phyloP scores from a whole-genome alignment of 2,329 filamentous ascomycete genomes.

The Dactylellina drechsleri region DNA sequence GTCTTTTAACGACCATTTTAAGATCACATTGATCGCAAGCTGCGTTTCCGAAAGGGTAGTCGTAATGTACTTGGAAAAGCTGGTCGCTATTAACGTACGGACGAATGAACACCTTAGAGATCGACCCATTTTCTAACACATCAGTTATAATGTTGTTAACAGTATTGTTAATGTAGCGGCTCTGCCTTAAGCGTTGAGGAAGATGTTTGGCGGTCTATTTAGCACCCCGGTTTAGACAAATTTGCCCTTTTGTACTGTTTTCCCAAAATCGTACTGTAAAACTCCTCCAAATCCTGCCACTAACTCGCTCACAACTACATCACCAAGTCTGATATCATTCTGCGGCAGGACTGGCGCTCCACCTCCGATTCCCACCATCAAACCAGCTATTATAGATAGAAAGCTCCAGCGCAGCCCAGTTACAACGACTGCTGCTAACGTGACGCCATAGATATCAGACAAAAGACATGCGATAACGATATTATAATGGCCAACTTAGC shows the following conservation, averaged over 20 bases:
- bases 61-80: too few relatives aligned
- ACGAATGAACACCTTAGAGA: too few relatives aligned
- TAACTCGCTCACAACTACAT: slow-evolving; percentile 22
- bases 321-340: slow-evolving; percentile 27
- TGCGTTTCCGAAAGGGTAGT: neutral
- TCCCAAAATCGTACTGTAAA: slow-evolving; percentile 24
- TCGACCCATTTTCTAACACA: too few relatives aligned
- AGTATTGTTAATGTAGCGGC: too few relatives aligned
- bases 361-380: slow-evolving; percentile 29
- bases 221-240: neutral
- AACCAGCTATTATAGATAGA: slow-evolving; percentile 4
- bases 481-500: slow-evolving; percentile 26
- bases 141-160: too few relatives aligned
- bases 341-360: neutral
- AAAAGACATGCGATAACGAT: slow-evolving; percentile 19
- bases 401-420: slow-evolving; percentile 4
- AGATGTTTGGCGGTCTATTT: neutral
- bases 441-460: slow-evolving; percentile 3
- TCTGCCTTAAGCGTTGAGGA: neutral
- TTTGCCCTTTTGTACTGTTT: neutral
- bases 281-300: neutral
- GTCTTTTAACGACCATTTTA: neutral
- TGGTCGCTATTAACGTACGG: too few relatives aligned
- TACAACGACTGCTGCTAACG: slow-evolving; percentile 16
- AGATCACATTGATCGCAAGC: neutral